A percentile compares a stretch with the other conserved stretches of the same genome.
These are phyloP conservation scores for Oryza nivara DNA, from an alignment of 176 grass and related monocot species.

Conservation along the genomic window DNA sequence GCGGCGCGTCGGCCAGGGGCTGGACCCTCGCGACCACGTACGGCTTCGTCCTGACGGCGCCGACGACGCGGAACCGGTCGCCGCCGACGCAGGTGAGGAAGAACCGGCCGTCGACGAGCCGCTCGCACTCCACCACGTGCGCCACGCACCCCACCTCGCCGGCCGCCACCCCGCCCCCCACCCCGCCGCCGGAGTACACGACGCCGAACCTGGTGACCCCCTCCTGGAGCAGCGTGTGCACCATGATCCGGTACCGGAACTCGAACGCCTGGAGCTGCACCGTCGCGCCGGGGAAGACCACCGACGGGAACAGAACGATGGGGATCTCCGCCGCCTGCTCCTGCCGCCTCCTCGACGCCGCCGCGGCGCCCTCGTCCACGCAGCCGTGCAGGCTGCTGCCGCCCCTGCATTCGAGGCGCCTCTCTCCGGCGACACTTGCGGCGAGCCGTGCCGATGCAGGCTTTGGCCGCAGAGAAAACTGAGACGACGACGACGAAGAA, in stretches of 20 bases:
- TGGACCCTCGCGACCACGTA: constrained; percentile 70
- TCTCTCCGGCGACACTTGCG: too few species aligned
- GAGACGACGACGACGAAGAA: too few species aligned
- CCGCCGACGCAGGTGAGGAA: constrained; percentile 79
- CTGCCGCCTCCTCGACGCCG: too few species aligned
- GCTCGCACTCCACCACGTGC: constrained; percentile 71
- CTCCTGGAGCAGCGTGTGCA: constrained; percentile 55
- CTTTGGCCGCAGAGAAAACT: too few species aligned
- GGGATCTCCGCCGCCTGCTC: not conserved
- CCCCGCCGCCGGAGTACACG: too few species aligned
- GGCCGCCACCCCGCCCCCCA: too few species aligned
- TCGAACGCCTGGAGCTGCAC: constrained; percentile 80
- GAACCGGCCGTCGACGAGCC: constrained; percentile 69
- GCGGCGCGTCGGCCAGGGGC: constrained; percentile 52
- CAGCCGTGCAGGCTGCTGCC: too few species aligned
- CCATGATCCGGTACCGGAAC: constrained; percentile 95
- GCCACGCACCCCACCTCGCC: not conserved
- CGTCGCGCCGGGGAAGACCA: constrained; percentile 67
- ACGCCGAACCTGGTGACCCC: too few species aligned
- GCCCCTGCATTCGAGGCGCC: too few species aligned
- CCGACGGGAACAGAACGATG: constrained; percentile 58
- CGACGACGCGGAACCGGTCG: constrained; percentile 69
- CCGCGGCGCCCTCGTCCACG: too few species aligned
- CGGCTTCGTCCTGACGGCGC: constrained; percentile 71
- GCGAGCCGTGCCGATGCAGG: too few species aligned